Evolutionary conservation across 768 basidiomycete species (phyloP).

Genomic region (Pleurotus eryngii): DNA sequence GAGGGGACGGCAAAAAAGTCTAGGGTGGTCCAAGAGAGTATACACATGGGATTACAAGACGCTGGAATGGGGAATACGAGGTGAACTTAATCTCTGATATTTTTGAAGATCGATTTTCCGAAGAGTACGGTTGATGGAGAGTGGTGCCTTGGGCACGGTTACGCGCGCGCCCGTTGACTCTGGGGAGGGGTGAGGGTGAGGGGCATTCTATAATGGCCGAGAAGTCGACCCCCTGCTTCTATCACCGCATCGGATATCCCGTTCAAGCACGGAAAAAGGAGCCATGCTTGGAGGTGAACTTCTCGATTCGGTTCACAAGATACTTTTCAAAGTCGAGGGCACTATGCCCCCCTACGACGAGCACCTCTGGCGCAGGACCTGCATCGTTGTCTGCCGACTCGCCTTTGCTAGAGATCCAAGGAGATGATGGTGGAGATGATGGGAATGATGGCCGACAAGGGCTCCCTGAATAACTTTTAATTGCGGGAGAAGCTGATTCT

Average conservation of each 20-base stretch:
- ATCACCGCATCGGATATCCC: not conserved
- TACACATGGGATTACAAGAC: not conserved
- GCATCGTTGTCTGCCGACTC: constrained; percentile 27
- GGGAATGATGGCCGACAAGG: constrained; percentile 32
- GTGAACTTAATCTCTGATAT: too few species aligned
- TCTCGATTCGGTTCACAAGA: constrained; percentile 38
- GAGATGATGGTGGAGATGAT: constrained; percentile 33
- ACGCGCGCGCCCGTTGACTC: not conserved
- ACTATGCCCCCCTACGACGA: constrained; percentile 12
- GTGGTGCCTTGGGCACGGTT: not conserved
- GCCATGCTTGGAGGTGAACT: constrained; percentile 17
- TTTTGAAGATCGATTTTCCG: not conserved
- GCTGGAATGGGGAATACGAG: not conserved
- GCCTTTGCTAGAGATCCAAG: constrained; percentile 33
- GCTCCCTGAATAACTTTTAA: constrained; percentile 18
- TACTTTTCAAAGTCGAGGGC: constrained; percentile 38
- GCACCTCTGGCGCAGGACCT: constrained; percentile 27
- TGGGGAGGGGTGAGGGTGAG: not conserved
- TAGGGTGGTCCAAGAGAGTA: too few species aligned
- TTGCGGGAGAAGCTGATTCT: constrained; percentile 1
- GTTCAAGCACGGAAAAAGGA: constrained; percentile 17
- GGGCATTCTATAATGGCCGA: constrained; percentile 4
- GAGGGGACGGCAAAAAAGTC: not conserved
- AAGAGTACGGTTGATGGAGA: constrained; percentile 4
- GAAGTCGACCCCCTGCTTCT: not conserved